Conservation (phyloP, 1,284 basidiomycete genomes). For the Cerioporus squamosus region DNA sequence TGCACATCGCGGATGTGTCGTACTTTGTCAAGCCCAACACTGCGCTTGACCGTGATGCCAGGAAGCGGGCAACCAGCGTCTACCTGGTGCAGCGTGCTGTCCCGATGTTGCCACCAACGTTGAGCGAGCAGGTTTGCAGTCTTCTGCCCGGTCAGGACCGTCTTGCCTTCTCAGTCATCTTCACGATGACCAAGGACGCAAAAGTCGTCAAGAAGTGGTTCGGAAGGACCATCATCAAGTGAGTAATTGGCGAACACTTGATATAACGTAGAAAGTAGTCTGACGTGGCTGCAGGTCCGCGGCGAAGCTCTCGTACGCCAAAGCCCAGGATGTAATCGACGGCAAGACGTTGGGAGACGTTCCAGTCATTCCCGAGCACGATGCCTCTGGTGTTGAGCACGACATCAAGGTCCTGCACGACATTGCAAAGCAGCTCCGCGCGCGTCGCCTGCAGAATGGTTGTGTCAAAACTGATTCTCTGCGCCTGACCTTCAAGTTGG, state of each 20-base stretch:
- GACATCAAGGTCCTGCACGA: constrained; percentile 77
- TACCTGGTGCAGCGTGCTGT: constrained; percentile 95
- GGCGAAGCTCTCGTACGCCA: constrained; percentile 82
- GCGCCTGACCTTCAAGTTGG: constrained; percentile 80
- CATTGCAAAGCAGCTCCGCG: constrained; percentile 77
- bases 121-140: constrained; percentile 94
- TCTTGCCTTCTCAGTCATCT: constrained; percentile 87
- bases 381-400: constrained; percentile 64
- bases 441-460: constrained; percentile 81
- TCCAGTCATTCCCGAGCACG: constrained; percentile 58
- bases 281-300: constrained; percentile 62
- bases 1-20: constrained; percentile 96
- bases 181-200: constrained; percentile 86
- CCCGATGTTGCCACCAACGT: constrained; percentile 92
- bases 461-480: constrained; percentile 78
- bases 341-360: constrained; percentile 65
- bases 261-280: not conserved
- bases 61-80: constrained; percentile 96
- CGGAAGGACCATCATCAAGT: constrained; percentile 92
- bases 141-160: constrained; percentile 87
- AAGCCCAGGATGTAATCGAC: constrained; percentile 84
- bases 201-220: constrained; percentile 90
- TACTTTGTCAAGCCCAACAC: constrained; percentile 97
- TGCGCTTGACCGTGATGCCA: constrained; percentile 95
- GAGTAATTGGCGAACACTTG: constrained; percentile 26